Evolutionary conservation across 2,329 filamentous ascomycete genomes (phyloP), one percentile per base, ranked within the genome.

Genomic region (Fusarium haematococcum): DNA sequence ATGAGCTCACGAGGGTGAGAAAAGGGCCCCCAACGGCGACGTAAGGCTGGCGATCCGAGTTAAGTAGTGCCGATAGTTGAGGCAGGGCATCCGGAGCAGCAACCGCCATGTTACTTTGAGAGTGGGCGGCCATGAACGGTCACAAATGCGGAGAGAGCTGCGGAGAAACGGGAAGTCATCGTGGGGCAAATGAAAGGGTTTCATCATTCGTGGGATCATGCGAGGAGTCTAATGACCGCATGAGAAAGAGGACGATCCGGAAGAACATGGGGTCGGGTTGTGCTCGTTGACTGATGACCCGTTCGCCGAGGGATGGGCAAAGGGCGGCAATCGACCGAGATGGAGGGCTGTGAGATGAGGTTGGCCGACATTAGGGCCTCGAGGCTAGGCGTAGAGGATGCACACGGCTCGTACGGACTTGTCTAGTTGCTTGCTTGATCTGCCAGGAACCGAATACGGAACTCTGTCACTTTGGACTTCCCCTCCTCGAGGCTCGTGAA

Each of bases 131-230:
- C 71, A 43, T 11, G 35, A 54, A 52, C 41, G 35, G 58, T 35
- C 71, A 54, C 48, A 30, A 69, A 73, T 75, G 72, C 71, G 72
- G 72, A 74, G 72, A 74, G 41, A 20, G 33, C 59, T 71, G 67
- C 67, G 60, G 60, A 68, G 37, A 41, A 74, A 60, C 63, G 60
- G 68, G 59, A 69, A 75, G 69, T 62, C 23, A 69, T 75, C 72
- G 71, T 75, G 72, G 72, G 71, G 71, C 67, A 75, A 60, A 61
- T 50, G 58, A 63, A 59, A 65, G 43, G 54, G 57, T 48, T 27
- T 45, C 52, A 41, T 69, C 52, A 74, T 74, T 74, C 71, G 72
- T 74, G 72, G 72, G 72, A 74, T 74, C 64, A 72, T 63, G 58
- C 70, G 68, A 72, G 60, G 63, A 69, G 71, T 73, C 68, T 67